Conservation (phyloP, 1,284 basidiomycete species). For the Fomitopsis betulina region DNA sequence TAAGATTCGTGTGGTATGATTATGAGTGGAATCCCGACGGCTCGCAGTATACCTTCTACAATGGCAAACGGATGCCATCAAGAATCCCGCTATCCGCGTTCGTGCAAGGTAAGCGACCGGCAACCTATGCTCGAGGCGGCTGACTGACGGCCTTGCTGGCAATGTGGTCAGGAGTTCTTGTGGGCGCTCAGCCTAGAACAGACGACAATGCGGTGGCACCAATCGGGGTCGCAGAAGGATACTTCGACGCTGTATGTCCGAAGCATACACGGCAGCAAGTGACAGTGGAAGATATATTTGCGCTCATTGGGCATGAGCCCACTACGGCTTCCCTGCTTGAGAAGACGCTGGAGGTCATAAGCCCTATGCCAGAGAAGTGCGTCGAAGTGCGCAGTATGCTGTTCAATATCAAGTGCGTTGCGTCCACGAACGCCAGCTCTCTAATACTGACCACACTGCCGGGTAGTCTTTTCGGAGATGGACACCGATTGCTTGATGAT, state of each 20-base stretch:
- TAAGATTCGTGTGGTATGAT: constrained; percentile 54
- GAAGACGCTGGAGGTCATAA: background rate
- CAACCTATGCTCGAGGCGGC: background rate
- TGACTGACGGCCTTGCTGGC: background rate
- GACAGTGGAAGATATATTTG: background rate
- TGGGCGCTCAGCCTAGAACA: constrained; percentile 38
- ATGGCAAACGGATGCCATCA: constrained; percentile 44
- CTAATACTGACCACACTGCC: background rate
- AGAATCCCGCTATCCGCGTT: constrained; percentile 55
- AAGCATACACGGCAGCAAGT: background rate
- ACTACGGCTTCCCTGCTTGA: background rate
- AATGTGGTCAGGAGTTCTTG: constrained; percentile 35
- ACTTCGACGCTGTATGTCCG: constrained; percentile 8
- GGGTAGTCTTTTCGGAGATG: constrained; percentile 30
- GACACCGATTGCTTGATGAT: constrained; percentile 28
- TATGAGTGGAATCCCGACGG: constrained; percentile 41
- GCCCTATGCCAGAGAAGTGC: constrained; percentile 7
- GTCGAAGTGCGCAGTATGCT: background rate
- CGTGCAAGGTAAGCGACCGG: constrained; percentile 33
- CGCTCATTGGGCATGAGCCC: background rate
- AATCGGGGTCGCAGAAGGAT: constrained; percentile 6
- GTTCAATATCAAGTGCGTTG: background rate
- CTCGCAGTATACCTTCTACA: constrained; percentile 12
- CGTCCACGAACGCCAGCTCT: background rate
- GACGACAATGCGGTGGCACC: constrained; percentile 3